Percentiles rank a stretch among this genome's conserved stretches.
Evolutionary conservation across 2,329 filamentous ascomycete species (phyloP).

Genomic region (Beauveria bassiana): DNA sequence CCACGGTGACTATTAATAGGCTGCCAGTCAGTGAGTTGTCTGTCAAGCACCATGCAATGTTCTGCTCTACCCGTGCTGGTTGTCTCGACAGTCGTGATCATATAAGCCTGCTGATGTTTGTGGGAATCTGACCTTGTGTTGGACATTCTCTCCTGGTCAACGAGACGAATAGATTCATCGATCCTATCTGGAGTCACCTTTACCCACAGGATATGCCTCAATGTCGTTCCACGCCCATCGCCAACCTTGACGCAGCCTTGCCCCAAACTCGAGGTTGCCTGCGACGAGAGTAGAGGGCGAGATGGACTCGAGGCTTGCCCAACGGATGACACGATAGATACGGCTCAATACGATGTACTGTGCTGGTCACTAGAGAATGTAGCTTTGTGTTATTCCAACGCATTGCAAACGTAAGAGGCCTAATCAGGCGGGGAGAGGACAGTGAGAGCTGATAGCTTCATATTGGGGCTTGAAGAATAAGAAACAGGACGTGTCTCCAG

Average conservation of each 20-base stretch:
- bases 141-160: not conserved
- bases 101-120: not conserved
- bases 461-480: not conserved
- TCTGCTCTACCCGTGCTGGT: not conserved
- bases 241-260: not conserved
- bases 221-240: not conserved
- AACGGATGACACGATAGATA: not conserved
- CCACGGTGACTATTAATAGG: not conserved
- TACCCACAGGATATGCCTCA: not conserved
- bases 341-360: not conserved
- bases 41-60: not conserved
- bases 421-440: not conserved
- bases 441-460: not conserved
- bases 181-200: not conserved
- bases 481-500: not conserved
- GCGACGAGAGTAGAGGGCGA: not conserved
- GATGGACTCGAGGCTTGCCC: not conserved
- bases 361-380: not conserved
- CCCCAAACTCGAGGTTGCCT: too few species aligned
- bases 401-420: too few species aligned
- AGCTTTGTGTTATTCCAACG: not conserved
- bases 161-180: not conserved
- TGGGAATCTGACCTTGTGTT: not conserved
- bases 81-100: not conserved
- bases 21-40: not conserved